Percentiles rank a stretch among this genome's conserved stretches.
These are phyloP conservation scores for Petunia axillaris DNA, from an alignment of 257 asterid genomes.

Conservation along the genomic window DNA sequence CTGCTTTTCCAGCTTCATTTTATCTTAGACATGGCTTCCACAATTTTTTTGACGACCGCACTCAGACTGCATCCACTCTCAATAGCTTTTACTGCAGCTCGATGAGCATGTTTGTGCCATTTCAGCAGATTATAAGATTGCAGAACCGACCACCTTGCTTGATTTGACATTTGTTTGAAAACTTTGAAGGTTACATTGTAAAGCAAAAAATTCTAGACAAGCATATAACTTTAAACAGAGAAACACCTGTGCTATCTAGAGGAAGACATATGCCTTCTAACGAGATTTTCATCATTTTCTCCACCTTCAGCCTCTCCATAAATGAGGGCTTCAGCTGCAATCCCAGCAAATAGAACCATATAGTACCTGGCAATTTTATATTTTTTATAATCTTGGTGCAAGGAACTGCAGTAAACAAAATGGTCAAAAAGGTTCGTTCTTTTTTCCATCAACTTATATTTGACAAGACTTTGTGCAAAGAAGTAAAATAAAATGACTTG, in stretches of 20 bases:
- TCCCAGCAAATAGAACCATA: constrained; percentile 98
- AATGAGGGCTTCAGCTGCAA: constrained; percentile 93
- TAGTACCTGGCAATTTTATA: constrained; percentile 64
- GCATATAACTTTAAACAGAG: constrained; percentile 24
- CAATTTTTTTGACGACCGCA: constrained; percentile 66
- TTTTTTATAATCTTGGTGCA: constrained; percentile 22
- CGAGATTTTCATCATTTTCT: constrained; percentile 92
- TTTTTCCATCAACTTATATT: neutral
- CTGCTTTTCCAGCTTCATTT: constrained; percentile 31
- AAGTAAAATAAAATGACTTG: neutral
- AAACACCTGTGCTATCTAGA: constrained; percentile 78
- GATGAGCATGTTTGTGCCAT: constrained; percentile 84
- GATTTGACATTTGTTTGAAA: constrained; percentile 78
- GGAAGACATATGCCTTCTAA: constrained; percentile 70
- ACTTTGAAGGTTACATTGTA: constrained; percentile 12
- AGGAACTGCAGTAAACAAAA: constrained; percentile 22
- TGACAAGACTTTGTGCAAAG: neutral
- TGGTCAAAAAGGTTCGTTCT: neutral
- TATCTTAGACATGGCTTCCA: constrained; percentile 62
- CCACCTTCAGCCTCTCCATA: constrained; percentile 99
- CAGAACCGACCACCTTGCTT: constrained; percentile 96
- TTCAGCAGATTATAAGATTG: constrained; percentile 88
- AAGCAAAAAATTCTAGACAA: neutral
- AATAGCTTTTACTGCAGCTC: constrained; percentile 78
- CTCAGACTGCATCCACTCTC: constrained; percentile 74